phyloP scores from a whole-genome alignment of 805 yeast species.

The Candida pseudofarinosa region DNA sequence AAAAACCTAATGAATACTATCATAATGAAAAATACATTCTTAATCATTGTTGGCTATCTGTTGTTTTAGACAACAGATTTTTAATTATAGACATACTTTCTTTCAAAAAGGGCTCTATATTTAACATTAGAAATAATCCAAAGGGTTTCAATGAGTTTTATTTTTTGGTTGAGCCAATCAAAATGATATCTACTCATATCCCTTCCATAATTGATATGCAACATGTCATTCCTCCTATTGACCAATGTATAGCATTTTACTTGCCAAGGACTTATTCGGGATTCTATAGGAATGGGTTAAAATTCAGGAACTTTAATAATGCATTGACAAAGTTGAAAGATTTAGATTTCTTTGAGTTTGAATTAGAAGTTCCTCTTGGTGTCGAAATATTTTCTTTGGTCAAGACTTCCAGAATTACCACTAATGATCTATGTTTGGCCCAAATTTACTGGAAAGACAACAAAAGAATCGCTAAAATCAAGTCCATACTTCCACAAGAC shows the following conservation, averaged over 20 bases:
- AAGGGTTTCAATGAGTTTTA: conserved; percentile 51
- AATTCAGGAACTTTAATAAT: conserved; percentile 66
- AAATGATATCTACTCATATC: conserved; percentile 77
- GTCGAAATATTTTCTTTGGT: conserved; percentile 62
- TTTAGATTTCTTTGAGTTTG: conserved; percentile 76
- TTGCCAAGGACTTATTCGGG: conserved; percentile 87
- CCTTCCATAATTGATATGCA: conserved; percentile 79
- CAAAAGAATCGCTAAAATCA: conserved; percentile 67
- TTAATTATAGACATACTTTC: conserved; percentile 64
- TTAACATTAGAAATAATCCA: conserved; percentile 24
- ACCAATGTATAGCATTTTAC: conserved; percentile 69
- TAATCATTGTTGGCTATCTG: conserved; percentile 88
- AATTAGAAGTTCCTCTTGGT: conserved; percentile 63
- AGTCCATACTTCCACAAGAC: conserved; percentile 74
- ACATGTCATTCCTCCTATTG: conserved; percentile 81
- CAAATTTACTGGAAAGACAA: conserved; percentile 70
- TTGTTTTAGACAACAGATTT: conserved; percentile 72
- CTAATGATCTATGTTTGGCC: conserved; percentile 57
- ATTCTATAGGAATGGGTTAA: conserved; percentile 57
- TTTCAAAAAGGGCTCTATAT: conserved; percentile 28
- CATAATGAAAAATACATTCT: conserved; percentile 49
- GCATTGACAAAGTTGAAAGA: conserved; percentile 71
- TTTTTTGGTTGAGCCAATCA: conserved; percentile 73
- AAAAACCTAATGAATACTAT: conserved; percentile 64
- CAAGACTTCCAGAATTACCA: conserved; percentile 48